Conservation (phyloP, 129 eudicot genomes). For the Sambucus nigra region DNA sequence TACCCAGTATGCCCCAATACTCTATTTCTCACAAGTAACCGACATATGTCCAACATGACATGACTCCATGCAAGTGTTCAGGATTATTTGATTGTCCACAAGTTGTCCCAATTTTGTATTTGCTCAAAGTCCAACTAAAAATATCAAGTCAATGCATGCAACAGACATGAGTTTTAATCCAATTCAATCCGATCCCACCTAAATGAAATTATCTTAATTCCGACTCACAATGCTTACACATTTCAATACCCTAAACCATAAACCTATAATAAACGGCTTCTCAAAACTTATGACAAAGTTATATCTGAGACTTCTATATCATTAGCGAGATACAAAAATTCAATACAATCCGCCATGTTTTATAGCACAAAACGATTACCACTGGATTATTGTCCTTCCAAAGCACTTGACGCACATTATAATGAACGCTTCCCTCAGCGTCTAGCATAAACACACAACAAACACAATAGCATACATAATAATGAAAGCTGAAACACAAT, state of each 20-base stretch:
- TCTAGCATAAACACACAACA: not conserved
- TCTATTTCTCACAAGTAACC: too few relatives aligned
- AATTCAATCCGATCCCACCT: not conserved
- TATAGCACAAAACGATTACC: not conserved
- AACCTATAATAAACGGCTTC: too few relatives aligned
- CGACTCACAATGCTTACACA: not conserved
- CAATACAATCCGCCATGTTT: not conserved
- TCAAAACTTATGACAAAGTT: not conserved
- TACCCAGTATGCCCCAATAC: too few relatives aligned
- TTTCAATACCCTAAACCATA: not conserved
- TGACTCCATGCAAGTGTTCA: not conserved
- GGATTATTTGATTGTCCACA: not conserved
- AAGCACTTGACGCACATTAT: not conserved
- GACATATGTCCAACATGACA: not conserved
- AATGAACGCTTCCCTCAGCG: not conserved
- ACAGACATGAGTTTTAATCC: not conserved
- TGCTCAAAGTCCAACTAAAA: not conserved
- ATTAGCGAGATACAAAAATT: too few relatives aligned
- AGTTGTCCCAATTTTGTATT: not conserved
- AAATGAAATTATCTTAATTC: not conserved
- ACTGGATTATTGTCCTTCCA: not conserved
- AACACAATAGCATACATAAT: not conserved
- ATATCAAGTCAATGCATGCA: not conserved
- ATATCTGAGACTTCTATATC: not conserved
- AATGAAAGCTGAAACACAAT: not conserved